Evolutionary conservation across 2,329 filamentous ascomycete species (phyloP).

Genomic region (Chrysoporthe deuterocubensis): DNA sequence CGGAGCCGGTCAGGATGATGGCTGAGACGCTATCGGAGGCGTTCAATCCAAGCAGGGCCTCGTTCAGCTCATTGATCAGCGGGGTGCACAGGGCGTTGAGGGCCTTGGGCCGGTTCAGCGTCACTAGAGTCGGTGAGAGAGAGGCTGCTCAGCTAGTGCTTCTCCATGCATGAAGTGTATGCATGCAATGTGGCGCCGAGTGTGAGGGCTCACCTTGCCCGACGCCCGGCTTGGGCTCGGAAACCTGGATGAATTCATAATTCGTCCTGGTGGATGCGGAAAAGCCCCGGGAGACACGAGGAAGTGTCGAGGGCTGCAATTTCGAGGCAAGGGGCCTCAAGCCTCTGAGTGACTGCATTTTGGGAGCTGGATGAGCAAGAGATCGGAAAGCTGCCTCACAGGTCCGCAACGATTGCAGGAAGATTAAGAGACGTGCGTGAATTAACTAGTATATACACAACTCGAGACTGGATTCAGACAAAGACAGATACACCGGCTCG

Average conservation of each 20-base stretch:
- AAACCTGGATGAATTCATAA: constrained; percentile 84
- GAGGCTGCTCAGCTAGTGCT: constrained; percentile 11
- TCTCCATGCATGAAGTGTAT: constrained; percentile 1
- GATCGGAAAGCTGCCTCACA: neutral
- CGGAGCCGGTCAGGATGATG: constrained; percentile 85
- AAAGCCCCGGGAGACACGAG: constrained; percentile 57
- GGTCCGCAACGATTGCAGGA: neutral
- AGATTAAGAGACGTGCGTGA: neutral
- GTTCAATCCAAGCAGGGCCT: constrained; percentile 74
- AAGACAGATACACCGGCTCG: neutral
- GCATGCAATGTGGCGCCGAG: constrained; percentile 3
- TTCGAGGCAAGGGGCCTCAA: constrained; percentile 65
- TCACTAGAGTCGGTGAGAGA: constrained; percentile 61
- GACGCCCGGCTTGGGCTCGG: constrained; percentile 84
- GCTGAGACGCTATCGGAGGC: constrained; percentile 70
- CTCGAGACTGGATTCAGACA: neutral
- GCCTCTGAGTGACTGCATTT: constrained; percentile 59
- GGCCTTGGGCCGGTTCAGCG: constrained; percentile 90
- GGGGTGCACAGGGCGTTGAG: constrained; percentile 93
- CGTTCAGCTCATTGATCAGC: constrained; percentile 87
- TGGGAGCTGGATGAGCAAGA: neutral
- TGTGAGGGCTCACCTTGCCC: constrained; percentile 69
- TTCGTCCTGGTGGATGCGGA: constrained; percentile 49
- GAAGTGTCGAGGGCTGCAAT: constrained; percentile 61
- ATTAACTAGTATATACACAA: neutral